Conservation (phyloP, 2,329 filamentous ascomycete genomes). For the Scleromitrula shiraiana region DNA sequence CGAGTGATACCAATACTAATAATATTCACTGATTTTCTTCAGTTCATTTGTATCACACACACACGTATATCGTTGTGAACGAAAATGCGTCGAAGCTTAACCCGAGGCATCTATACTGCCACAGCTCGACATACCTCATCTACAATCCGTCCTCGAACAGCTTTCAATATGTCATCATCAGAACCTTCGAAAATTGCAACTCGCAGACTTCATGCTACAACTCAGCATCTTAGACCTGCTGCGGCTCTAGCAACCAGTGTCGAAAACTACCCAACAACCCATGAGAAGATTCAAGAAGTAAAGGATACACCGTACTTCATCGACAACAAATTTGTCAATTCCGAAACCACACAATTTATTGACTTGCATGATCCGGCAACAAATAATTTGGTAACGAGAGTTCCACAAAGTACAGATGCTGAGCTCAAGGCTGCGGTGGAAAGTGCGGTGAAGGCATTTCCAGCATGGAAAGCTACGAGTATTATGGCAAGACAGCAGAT, state of each 20-base stretch:
- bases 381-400: constrained; percentile 76
- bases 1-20: background rate
- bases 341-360: constrained; percentile 63
- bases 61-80: background rate
- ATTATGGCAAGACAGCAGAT: constrained; percentile 71
- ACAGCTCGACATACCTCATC: constrained; percentile 18
- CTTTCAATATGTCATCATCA: constrained; percentile 24
- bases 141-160: constrained; percentile 11
- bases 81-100: constrained; percentile 28
- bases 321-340: constrained; percentile 69
- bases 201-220: constrained; percentile 50
- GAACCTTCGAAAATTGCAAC: constrained; percentile 32
- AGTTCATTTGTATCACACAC: background rate
- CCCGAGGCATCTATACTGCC: constrained; percentile 22
- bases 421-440: constrained; percentile 70
- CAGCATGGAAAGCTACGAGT: constrained; percentile 63
- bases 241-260: constrained; percentile 47
- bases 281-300: constrained; percentile 61
- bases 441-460: constrained; percentile 69
- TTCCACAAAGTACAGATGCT: constrained; percentile 71
- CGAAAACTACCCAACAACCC: constrained; percentile 58
- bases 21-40: background rate
- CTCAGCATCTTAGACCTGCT: constrained; percentile 45
- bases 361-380: constrained; percentile 77
- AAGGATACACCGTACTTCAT: constrained; percentile 73